Evolutionary conservation across 495 filamentous ascomycete genomes (phyloP), one percentile per base, ranked within the genome.

Genomic region (Daldinia loculata): DNA sequence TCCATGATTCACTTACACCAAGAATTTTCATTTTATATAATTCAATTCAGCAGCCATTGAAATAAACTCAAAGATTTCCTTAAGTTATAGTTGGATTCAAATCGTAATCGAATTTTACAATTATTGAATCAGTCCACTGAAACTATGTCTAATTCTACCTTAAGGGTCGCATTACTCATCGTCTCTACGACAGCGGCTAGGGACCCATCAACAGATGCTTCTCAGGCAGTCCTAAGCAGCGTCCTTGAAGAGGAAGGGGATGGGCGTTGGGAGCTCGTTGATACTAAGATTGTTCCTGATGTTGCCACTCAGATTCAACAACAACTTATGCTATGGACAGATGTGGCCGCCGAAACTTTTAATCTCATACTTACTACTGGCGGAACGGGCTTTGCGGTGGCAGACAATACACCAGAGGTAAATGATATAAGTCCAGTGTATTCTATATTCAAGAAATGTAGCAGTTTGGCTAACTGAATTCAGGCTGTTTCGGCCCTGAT

Each of bases 301-400:
- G 85, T 89, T 74, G 82, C 87, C 34, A 75, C 87, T 15, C 84
- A 90, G 43, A 97, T 99, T 67, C 92, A 97, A 73, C 79, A 81
- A 11, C 82, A 88, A 9, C 85, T 98, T 27, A 86, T 80, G 64
- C 69, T 83, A 52, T 97, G 91, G 90, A 82, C 91, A 0, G 92
- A 95, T 80, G 77, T 81, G 17, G 80, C 85, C 5, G 78, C 87
- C 69, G 80, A 80, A 19, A 72, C 88, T 11, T 71, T 81, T 64
- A 95, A 97, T 79, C 80, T 98, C 53, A 87, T 99, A 56, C 79
- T 97, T 55, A 91, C 93, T 2, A 98, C 92, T 7, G 95, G 95
- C 57, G 95, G 95, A 12, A 99, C 95, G 4, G 95, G 95, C 5
- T 99, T 99, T 80, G 91, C 96, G 11, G 80, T 89, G n/a, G 88